Evolutionary conservation across 371 early-diverging fungal species (phyloP), one percentile per base, ranked within the genome.

Genomic region (Gilbertella persicaria): DNA sequence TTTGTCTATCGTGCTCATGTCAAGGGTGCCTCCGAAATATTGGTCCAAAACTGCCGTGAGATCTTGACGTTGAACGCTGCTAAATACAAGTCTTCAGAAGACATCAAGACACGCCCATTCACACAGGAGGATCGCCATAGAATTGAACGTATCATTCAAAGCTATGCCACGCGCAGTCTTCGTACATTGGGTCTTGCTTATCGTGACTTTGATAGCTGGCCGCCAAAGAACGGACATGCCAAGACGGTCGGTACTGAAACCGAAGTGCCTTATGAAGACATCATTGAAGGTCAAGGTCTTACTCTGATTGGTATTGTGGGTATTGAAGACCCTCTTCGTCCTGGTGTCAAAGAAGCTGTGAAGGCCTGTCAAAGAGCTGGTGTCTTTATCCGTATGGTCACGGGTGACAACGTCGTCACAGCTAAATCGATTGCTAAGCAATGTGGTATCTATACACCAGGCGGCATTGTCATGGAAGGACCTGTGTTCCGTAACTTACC

Each of bases 1-100:
- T 45, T 57, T 2, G 66, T 71, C 21, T 90, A 84, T 58, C 83
- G 90, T 41, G 69, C 85, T 8, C 86, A 86, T 53, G 76, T 86
- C 50, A 96, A 96, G 71, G 96, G 95, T 51, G 96, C 95, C 17
- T 87, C 91, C 23, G 96, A 95, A 71, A 86, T 93, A 37, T 76
- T 95, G 5, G 72, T 94, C 19, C 38, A 60, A 12, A 37, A 61
- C 41, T 79, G 75, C 30, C 43, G 53, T 30, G 57, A 50, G 9
- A 66, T 72, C 45, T 30, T 74, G 23, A 53, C 82, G 55, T 46
- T 66, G 38, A 71, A 67, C 17, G 57, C 53, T 13, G 26, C 49
- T 4, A 45, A 66, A 8, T 71, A 77, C 42, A 47, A 35, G 4
- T 38, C 45, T 2, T 17, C 47, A 16, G 53, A 56, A 6, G 68